Evolutionary conservation across 371 early-diverging fungal genomes (phyloP).

Genomic region (Nematocida major): DNA sequence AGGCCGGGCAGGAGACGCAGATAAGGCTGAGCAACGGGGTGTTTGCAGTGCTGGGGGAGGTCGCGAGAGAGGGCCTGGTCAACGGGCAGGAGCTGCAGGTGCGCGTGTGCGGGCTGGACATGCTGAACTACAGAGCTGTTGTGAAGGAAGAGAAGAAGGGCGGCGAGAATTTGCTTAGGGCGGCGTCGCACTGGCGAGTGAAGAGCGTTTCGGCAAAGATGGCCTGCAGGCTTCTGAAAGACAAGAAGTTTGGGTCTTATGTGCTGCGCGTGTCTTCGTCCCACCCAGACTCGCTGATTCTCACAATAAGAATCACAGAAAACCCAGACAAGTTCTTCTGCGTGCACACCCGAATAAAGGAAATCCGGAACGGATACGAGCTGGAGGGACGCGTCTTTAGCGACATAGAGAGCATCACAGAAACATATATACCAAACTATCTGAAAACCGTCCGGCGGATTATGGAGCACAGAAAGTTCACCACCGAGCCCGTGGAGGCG

Average conservation of each 20-base stretch:
- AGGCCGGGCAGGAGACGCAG: background rate
- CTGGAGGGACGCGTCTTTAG: background rate
- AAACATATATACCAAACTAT: slow-evolving; percentile 13
- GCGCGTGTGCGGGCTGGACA: background rate
- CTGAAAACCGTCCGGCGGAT: background rate
- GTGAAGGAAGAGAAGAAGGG: slow-evolving; percentile 1
- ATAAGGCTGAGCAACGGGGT: slow-evolving; percentile 12
- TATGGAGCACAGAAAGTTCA: slow-evolving; percentile 13
- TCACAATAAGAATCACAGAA: slow-evolving; percentile 23
- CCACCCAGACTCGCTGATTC: slow-evolving; percentile 24
- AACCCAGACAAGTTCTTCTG: slow-evolving; percentile 1
- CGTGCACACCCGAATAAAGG: slow-evolving; percentile 9
- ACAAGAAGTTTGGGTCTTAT: slow-evolving; percentile 25
- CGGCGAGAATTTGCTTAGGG: background rate
- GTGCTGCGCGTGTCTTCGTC: slow-evolving; percentile 11
- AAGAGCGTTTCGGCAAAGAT: slow-evolving; percentile 17
- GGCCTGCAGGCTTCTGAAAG: background rate
- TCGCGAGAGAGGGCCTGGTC: background rate
- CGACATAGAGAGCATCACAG: background rate
- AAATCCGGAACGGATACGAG: slow-evolving; percentile 10
- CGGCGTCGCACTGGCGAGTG: slow-evolving; percentile 21
- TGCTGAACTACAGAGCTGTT: background rate
- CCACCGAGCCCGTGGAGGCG: slow-evolving; percentile 5
- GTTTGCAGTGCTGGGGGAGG: background rate
- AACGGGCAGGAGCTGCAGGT: slow-evolving; percentile 10